These are phyloP conservation scores for Citrus inodora DNA, from an alignment of 345 rosid species.

Conservation along the genomic window DNA sequence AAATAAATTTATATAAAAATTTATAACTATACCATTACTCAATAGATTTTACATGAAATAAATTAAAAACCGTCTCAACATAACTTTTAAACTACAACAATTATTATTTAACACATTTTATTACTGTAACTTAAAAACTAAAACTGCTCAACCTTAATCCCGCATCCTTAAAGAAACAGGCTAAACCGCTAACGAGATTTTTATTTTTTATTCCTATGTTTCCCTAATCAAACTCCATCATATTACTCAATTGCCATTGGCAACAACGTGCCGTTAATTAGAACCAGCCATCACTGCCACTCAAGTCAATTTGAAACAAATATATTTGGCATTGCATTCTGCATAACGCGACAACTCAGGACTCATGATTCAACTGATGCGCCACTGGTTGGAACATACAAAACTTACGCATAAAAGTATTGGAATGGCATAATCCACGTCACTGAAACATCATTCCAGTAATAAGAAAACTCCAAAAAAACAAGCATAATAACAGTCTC, in stretches of 20 bases:
- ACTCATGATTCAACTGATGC: not conserved
- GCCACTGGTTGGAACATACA: not conserved
- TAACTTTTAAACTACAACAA: accelerated
- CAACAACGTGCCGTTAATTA: not conserved
- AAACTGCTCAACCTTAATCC: too few relatives aligned
- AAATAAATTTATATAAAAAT: too few relatives aligned
- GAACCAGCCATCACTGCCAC: not conserved
- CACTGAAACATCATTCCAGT: not conserved
- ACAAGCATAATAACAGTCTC: not conserved
- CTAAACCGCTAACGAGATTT: too few relatives aligned
- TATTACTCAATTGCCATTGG: not conserved
- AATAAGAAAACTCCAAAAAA: not conserved
- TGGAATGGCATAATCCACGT: not conserved
- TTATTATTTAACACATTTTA: too few relatives aligned
- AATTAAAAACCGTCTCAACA: accelerated
- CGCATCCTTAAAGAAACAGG: too few relatives aligned
- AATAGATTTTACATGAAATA: too few relatives aligned
- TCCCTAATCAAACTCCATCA: not conserved
- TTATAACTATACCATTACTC: accelerated
- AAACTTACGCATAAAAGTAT: slow-evolving; percentile 1
- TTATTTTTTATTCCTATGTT: too few relatives aligned
- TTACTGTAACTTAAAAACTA: too few relatives aligned
- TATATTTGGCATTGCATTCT: not conserved
- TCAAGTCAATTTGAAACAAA: not conserved
- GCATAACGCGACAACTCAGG: not conserved